phyloP scores from a whole-genome alignment of 2,329 filamentous ascomycete species.

The Immersiporthe knoxdaviesiana region DNA sequence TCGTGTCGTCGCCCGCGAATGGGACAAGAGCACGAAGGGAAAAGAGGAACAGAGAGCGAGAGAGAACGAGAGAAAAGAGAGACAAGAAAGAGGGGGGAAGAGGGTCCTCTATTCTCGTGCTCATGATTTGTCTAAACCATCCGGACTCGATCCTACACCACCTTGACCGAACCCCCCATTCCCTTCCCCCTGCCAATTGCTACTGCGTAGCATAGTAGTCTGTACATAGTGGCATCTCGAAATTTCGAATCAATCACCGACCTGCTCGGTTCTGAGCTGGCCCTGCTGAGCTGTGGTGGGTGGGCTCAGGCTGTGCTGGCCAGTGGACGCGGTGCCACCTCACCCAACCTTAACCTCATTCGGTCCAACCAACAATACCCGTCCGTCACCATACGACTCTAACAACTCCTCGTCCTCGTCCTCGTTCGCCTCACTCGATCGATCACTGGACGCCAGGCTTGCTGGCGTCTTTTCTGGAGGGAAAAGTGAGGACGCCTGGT shows the following conservation, averaged over 20 bases:
- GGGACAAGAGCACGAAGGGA: background rate
- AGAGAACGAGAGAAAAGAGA: background rate
- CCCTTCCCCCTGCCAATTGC: too few relatives aligned
- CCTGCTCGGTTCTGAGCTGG: background rate
- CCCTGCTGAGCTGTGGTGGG: background rate
- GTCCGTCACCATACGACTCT: background rate
- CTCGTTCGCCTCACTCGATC: background rate
- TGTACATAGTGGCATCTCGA: background rate
- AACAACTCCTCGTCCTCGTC: background rate
- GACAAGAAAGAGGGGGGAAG: too few relatives aligned
- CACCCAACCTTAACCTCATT: background rate
- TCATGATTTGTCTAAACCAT: too few relatives aligned
- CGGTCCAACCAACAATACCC: background rate
- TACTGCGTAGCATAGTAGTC: too few relatives aligned
- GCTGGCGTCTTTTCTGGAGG: too few relatives aligned
- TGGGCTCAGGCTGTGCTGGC: background rate
- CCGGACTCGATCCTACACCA: background rate
- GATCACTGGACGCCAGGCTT: background rate
- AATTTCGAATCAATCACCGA: background rate
- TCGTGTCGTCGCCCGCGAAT: background rate
- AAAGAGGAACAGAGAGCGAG: background rate
- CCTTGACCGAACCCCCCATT: background rate
- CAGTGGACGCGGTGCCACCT: constrained; percentile 17
- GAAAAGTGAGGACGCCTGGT: background rate
- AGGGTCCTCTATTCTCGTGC: too few relatives aligned